These are phyloP conservation scores for Ophiocordyceps unilateralis DNA, from an alignment of 2,329 filamentous ascomycete species.

Conservation along the genomic window DNA sequence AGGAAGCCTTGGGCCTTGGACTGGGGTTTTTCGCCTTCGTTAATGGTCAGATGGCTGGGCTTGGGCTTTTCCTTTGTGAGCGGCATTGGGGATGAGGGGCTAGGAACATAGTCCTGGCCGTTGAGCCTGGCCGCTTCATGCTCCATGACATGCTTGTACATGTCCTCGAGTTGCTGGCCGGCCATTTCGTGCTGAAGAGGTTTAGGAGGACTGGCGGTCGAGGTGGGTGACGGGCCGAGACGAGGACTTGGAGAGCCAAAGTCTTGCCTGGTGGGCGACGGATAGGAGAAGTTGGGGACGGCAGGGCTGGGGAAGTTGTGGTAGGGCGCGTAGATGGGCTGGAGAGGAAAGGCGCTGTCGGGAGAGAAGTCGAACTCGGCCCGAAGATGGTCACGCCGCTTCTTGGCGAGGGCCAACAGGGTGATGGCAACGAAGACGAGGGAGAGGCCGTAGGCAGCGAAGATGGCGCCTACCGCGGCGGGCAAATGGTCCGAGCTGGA, in stretches of 20 bases:
- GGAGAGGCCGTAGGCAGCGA: slow-evolving; percentile 66
- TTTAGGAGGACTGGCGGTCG: slow-evolving; percentile 45
- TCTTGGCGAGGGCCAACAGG: slow-evolving; percentile 42
- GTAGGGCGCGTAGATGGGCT: slow-evolving; percentile 4
- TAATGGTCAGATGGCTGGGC: slow-evolving; percentile 32
- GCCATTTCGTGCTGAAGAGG: slow-evolving; percentile 55
- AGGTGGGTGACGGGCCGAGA: slow-evolving; percentile 27
- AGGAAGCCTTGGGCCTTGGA: slow-evolving; percentile 42
- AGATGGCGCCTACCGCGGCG: slow-evolving; percentile 66
- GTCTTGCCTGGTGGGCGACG: slow-evolving; percentile 22
- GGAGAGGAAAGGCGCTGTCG: slow-evolving; percentile 7
- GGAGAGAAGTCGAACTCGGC: slow-evolving; percentile 27
- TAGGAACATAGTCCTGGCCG: slow-evolving; percentile 14
- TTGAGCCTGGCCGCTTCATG: slow-evolving; percentile 55
- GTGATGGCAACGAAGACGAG: slow-evolving; percentile 55
- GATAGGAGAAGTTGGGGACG: slow-evolving; percentile 33
- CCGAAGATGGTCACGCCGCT: slow-evolving; percentile 31
- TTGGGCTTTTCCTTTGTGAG: slow-evolving; percentile 30
- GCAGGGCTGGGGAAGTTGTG: slow-evolving; percentile 5
- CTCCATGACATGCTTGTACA: slow-evolving; percentile 86
- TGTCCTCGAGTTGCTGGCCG: slow-evolving; percentile 69
- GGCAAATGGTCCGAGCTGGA: slow-evolving; percentile 49
- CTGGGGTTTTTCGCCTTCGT: slow-evolving; percentile 33
- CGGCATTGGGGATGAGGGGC: slow-evolving; percentile 10
- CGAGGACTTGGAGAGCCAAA: slow-evolving; percentile 14